Percentiles rank a stretch among this genome's conserved stretches.
Evolutionary conservation across 2,329 filamentous ascomycete genomes (phyloP).

Genomic region (Phyllosticta paracitricarpa): DNA sequence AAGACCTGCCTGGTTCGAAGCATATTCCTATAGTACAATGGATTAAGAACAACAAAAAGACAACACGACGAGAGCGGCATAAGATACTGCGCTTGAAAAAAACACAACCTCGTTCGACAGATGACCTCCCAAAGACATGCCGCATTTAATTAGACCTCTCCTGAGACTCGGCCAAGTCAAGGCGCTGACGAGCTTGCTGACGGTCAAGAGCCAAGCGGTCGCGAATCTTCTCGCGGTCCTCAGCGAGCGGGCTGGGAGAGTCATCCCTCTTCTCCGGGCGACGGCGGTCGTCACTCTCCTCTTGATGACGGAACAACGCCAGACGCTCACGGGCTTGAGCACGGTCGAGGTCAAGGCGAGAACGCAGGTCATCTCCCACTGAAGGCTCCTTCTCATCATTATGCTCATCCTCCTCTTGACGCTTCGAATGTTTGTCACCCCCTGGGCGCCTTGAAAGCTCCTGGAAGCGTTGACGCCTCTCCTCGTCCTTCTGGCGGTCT

Average conservation of each 20-base stretch:
- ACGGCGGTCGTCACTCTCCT: background rate
- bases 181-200: background rate
- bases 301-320: background rate
- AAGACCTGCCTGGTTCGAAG: background rate
- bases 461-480: background rate
- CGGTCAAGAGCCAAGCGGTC: background rate
- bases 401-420: background rate
- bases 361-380: background rate
- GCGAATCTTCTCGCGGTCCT: background rate
- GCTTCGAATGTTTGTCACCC: too few species aligned
- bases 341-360: background rate
- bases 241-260: background rate
- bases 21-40: background rate
- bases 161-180: background rate
- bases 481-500: background rate
- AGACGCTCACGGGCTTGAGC: background rate
- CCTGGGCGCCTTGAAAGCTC: background rate
- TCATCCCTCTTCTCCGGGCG: background rate
- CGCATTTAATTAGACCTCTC: background rate
- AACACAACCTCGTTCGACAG: background rate
- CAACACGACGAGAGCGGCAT: background rate
- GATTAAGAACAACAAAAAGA: background rate
- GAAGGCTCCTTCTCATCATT: background rate
- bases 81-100: background rate
- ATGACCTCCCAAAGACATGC: background rate